Evolutionary conservation across 164 flowering plant species (phyloP).

Genomic region (Cinnamomum chago): DNA sequence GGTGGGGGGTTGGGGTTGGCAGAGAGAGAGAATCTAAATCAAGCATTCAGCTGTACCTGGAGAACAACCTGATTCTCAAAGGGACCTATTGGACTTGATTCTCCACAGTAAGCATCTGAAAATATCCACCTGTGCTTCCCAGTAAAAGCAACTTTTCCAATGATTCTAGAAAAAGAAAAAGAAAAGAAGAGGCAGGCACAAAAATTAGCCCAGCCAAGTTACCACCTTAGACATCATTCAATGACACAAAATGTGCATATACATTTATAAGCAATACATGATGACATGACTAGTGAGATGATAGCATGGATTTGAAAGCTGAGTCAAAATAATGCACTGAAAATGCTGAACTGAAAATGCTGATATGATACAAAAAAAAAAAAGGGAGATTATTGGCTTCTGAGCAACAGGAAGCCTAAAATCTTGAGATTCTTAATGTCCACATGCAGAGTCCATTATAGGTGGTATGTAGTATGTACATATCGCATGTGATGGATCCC

Average conservation of each 20-base stretch:
- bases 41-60: conserved; percentile 34
- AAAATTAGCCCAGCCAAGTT: conserved; percentile 3
- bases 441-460: not conserved
- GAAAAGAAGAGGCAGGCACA: conserved; percentile 2
- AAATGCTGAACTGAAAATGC: not conserved
- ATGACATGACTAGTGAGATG: not conserved
- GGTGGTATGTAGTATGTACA: not conserved
- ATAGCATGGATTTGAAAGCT: not conserved
- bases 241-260: not conserved
- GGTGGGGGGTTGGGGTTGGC: too few relatives aligned
- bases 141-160: conserved; percentile 66
- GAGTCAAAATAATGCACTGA: not conserved
- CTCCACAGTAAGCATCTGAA: conserved; percentile 35
- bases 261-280: not conserved
- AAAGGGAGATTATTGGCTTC: not conserved
- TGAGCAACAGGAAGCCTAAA: not conserved
- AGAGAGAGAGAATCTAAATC: too few relatives aligned
- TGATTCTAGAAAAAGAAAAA: conserved; percentile 27
- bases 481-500: not conserved
- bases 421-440: not conserved
- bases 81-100: conserved; percentile 23
- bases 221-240: not conserved
- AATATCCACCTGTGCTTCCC: conserved; percentile 61
- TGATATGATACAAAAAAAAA: too few relatives aligned
- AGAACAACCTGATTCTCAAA: conserved; percentile 21